phyloP scores from a whole-genome alignment of 2,329 filamentous ascomycete species.

The Diatrype stigma region DNA sequence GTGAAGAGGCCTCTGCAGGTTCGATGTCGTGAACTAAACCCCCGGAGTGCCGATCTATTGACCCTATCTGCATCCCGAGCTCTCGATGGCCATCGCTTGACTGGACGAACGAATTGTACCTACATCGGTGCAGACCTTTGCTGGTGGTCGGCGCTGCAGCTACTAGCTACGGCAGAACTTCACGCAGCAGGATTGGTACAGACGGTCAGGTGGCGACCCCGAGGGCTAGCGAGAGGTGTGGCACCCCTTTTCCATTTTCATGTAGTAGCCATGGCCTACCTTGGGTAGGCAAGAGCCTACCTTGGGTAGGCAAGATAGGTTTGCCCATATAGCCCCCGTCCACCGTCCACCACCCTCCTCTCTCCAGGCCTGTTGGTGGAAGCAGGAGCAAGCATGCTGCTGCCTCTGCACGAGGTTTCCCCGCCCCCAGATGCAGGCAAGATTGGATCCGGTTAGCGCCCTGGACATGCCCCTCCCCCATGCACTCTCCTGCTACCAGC shows the following conservation, averaged over 20 bases:
- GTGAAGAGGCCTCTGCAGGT: neutral
- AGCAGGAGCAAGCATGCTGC: slow-evolving; percentile 5
- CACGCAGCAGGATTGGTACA: slow-evolving; percentile 11
- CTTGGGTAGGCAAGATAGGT: neutral
- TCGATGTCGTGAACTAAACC: neutral
- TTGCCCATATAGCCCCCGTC: slow-evolving; percentile 5
- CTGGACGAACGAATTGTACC: neutral
- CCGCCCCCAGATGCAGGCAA: slow-evolving; percentile 25
- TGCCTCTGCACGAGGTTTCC: slow-evolving; percentile 23
- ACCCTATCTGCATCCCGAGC: neutral
- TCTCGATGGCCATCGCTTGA: neutral
- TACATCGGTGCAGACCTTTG: neutral
- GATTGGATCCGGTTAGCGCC: slow-evolving; percentile 23
- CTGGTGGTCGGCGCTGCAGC: neutral
- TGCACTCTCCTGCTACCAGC: neutral
- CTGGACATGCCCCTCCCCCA: neutral
- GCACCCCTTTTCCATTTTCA: slow-evolving; percentile 4
- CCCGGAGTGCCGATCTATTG: neutral
- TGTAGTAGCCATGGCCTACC: neutral
- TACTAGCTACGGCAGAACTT: slow-evolving; percentile 11
- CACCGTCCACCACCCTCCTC: slow-evolving; percentile 14
- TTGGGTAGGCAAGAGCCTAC: neutral
- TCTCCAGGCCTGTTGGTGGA: slow-evolving; percentile 15
- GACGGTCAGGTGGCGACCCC: slow-evolving; percentile 16
- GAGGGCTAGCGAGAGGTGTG: slow-evolving; percentile 13